phyloP scores from a whole-genome alignment of 768 basidiomycete species.

The Fibroporia radiculosa region DNA sequence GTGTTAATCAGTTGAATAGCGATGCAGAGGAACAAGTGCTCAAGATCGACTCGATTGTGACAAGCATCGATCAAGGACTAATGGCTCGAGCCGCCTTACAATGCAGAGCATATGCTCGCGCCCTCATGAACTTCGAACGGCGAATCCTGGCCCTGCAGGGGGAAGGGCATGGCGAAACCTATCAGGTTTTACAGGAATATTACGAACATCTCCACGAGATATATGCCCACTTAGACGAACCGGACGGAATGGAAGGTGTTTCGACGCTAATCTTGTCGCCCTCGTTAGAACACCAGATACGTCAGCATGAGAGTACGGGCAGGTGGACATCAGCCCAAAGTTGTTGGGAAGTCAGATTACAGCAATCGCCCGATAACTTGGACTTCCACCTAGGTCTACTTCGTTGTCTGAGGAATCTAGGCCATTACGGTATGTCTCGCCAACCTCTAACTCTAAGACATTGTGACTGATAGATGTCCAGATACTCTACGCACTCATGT shows the following conservation, averaged over 20 bases:
- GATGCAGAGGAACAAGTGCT: constrained; percentile 53
- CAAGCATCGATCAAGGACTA: constrained; percentile 77
- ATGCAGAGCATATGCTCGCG: constrained; percentile 89
- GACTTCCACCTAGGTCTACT: constrained; percentile 85
- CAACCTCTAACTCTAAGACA: not conserved
- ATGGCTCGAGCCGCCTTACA: constrained; percentile 92
- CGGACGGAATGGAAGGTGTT: constrained; percentile 98
- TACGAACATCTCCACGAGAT: constrained; percentile 94
- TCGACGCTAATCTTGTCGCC: constrained; percentile 85
- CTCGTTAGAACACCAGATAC: constrained; percentile 90
- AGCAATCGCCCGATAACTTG: constrained; percentile 84
- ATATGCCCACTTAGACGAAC: constrained; percentile 93
- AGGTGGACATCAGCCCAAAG: constrained; percentile 98
- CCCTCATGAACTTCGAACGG: constrained; percentile 92
- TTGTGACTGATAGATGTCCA: constrained; percentile 24
- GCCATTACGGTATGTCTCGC: constrained; percentile 82
- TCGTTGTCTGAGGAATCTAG: constrained; percentile 86
- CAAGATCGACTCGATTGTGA: constrained; percentile 73
- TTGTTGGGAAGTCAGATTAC: constrained; percentile 95
- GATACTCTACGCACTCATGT: constrained; percentile 96
- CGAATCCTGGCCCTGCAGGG: constrained; percentile 49
- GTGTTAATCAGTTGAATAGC: constrained; percentile 27
- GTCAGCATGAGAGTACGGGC: constrained; percentile 95
- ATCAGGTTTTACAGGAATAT: constrained; percentile 54
- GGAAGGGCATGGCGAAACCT: constrained; percentile 25